These are phyloP conservation scores for Tricholoma flavovirens DNA, from an alignment of 768 basidiomycete species.

Conservation along the genomic window DNA sequence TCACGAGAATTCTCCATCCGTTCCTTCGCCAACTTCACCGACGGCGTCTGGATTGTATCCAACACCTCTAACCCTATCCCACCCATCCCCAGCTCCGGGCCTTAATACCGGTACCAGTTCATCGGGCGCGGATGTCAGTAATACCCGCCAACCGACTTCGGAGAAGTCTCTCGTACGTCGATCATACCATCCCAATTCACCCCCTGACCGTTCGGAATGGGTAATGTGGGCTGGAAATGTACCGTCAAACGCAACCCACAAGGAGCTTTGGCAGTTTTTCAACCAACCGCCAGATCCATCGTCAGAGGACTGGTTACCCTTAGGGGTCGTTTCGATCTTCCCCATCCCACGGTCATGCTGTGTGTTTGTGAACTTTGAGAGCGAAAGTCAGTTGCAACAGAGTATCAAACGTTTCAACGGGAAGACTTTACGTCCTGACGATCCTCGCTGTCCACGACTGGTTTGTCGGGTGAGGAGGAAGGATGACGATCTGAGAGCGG, in stretches of 20 bases:
- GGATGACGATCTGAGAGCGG: constrained; percentile 83
- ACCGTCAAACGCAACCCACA: constrained; percentile 72
- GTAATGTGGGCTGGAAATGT: constrained; percentile 98
- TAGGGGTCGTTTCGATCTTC: constrained; percentile 80
- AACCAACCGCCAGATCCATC: constrained; percentile 26
- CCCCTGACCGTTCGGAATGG: constrained; percentile 78
- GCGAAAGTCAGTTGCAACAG: constrained; percentile 49
- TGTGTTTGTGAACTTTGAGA: constrained; percentile 86
- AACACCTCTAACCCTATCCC: constrained; percentile 3
- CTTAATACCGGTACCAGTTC: constrained; percentile 7
- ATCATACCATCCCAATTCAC: constrained; percentile 65
- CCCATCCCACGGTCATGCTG: constrained; percentile 93
- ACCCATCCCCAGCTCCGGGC: constrained; percentile 1
- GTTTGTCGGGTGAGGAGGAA: constrained; percentile 78
- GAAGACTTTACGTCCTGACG: constrained; percentile 56
- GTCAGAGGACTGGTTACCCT: constrained; percentile 10
- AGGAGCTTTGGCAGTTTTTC: constrained; percentile 87
- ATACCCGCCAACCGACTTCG: constrained; percentile 6
- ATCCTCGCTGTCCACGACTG: constrained; percentile 67
- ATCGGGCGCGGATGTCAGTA: neutral
- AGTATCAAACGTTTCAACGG: constrained; percentile 78
- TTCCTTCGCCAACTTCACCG: constrained; percentile 15
- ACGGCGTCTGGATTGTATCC: constrained; percentile 13
- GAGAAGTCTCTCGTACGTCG: constrained; percentile 38
- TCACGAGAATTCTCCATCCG: constrained; percentile 19